A percentile compares a stretch with the other conserved stretches of the same genome.
Conservation (phyloP, 176 grass and related monocot species). For the Oryza australiensis region DNA sequence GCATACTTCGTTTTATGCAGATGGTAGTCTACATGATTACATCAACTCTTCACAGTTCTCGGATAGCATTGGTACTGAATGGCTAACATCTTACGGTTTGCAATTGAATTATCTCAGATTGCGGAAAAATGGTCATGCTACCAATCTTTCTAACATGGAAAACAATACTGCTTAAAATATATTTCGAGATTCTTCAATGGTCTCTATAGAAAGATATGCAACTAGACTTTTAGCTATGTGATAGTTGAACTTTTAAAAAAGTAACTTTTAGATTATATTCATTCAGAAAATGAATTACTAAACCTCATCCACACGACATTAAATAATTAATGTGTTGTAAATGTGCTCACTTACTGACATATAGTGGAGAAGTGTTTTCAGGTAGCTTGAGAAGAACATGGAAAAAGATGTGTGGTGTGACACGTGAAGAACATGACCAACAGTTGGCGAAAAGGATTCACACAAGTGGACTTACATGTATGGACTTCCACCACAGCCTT, state of each 20-base stretch:
- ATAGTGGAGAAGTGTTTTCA: neutral
- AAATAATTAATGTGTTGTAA: neutral
- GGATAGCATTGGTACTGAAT: neutral
- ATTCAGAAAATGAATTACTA: neutral
- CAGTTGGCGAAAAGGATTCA: neutral
- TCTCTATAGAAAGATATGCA: neutral
- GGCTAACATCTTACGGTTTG: neutral
- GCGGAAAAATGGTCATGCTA: neutral
- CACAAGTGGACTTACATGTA: conserved; percentile 10
- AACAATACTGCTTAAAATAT: neutral
- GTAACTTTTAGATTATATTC: neutral
- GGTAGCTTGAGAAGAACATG: neutral
- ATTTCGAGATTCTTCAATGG: neutral
- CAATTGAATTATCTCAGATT: neutral
- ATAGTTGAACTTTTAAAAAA: neutral
- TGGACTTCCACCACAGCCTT: conserved; percentile 15
- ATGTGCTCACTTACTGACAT: neutral
- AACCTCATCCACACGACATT: neutral
- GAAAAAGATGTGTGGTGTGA: neutral
- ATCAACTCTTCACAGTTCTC: neutral
- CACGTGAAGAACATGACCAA: conserved; percentile 34
- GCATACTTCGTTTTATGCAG: neutral
- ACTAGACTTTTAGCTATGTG: neutral
- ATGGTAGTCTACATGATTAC: neutral
- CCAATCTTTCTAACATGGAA: neutral